Conservation (phyloP, 1,139 yeast species). For the Kurtzmaniella quercitrusa region DNA sequence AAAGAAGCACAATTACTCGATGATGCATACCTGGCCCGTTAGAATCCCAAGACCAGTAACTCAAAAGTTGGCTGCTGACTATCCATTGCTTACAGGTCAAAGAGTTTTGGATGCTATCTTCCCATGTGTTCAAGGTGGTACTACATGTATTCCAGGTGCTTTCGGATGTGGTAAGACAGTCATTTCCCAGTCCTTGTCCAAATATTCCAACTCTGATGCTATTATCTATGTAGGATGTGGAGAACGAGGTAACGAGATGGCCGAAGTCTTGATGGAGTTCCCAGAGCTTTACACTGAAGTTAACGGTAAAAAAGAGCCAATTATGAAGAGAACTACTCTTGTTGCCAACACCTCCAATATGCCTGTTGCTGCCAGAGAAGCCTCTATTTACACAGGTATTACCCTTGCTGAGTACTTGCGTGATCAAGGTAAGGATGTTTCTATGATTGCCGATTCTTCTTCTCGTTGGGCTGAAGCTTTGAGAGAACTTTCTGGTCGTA, state of each 20-base stretch:
- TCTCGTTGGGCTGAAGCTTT: constrained; percentile 99
- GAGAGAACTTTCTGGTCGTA: constrained; percentile 99
- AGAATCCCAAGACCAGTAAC: constrained; percentile 99
- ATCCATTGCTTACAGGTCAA: constrained; percentile 96
- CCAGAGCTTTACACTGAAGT: constrained; percentile 93
- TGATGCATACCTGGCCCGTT: constrained; percentile 99
- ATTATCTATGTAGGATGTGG: constrained; percentile 95
- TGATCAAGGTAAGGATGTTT: constrained; percentile 98
- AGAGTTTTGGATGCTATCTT: constrained; percentile 96
- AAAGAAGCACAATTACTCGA: constrained; percentile 70
- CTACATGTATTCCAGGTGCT: constrained; percentile 99
- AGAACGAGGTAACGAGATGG: constrained; percentile 98
- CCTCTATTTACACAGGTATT: constrained; percentile 97
- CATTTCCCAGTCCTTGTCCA: constrained; percentile 94
- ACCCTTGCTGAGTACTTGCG: constrained; percentile 98
- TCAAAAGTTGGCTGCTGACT: constrained; percentile 85
- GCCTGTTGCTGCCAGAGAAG: constrained; percentile 99
- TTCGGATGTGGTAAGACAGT: constrained; percentile 99
- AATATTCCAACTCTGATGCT: constrained; percentile 94
- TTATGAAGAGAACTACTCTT: constrained; percentile 98
- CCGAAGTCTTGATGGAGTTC: constrained; percentile 98
- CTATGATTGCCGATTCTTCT: constrained; percentile 99
- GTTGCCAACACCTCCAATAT: constrained; percentile 98
- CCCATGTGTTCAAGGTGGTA: constrained; percentile 99
- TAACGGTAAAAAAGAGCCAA: constrained; percentile 93